These are phyloP conservation scores for Rhodotorula babjevae DNA, from an alignment of 768 basidiomycete genomes.

Conservation along the genomic window DNA sequence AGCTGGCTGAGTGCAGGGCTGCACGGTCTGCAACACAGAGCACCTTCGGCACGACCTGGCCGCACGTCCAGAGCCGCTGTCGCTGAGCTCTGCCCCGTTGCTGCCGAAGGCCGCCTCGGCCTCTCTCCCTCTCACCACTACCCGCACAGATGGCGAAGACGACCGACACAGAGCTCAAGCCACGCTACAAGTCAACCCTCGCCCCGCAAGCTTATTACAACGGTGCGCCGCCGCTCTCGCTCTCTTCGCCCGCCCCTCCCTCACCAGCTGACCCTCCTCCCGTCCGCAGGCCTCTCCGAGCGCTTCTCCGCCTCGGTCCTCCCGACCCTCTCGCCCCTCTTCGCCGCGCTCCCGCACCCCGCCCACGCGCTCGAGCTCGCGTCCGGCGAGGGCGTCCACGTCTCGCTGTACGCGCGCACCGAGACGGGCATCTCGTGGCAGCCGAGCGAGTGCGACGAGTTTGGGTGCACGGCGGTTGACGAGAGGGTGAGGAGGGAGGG, in stretches of 20 bases:
- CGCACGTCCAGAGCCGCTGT: too few species aligned
- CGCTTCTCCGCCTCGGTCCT: constrained; percentile 13
- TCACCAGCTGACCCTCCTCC: not conserved
- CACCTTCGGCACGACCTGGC: too few species aligned
- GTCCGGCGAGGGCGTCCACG: constrained; percentile 13
- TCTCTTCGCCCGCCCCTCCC: too few species aligned
- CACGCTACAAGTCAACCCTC: not conserved
- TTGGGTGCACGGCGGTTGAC: not conserved
- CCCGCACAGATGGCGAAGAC: too few species aligned
- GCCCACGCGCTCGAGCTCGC: constrained; percentile 20
- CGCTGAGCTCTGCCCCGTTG: too few species aligned
- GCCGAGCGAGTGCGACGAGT: constrained; percentile 28
- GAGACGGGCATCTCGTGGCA: not conserved
- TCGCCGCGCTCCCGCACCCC: not conserved
- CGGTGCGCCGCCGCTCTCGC: not conserved
- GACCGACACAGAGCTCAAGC: too few species aligned
- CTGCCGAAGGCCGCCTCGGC: too few species aligned
- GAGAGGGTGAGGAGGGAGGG: not conserved
- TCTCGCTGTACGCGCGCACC: constrained; percentile 4
- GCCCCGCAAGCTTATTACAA: constrained; percentile 10
- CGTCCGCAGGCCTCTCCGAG: constrained; percentile 7
- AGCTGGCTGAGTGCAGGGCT: too few species aligned
- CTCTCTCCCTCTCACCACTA: too few species aligned
- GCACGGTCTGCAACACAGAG: too few species aligned
- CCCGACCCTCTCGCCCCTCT: constrained; percentile 11